phyloP scores from a whole-genome alignment of 129 eudicot genomes.

The Centaurea solstitialis region DNA sequence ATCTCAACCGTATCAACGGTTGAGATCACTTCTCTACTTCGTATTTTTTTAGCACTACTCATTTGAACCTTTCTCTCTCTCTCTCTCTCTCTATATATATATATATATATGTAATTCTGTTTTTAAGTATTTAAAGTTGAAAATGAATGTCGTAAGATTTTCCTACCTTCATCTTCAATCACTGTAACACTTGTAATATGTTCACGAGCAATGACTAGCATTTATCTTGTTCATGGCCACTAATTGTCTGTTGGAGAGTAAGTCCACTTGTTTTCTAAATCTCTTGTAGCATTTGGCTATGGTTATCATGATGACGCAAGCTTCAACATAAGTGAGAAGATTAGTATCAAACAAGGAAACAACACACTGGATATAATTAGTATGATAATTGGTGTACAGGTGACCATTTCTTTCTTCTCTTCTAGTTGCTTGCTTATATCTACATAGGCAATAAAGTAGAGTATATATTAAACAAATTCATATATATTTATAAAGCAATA shows the following conservation, averaged over 20 bases:
- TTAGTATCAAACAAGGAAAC: slow-evolving; percentile 56
- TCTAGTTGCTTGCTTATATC: neutral
- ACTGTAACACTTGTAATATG: neutral
- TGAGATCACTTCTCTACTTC: too few relatives aligned
- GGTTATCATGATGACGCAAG: slow-evolving; percentile 80
- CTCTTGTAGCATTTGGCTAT: slow-evolving; percentile 62
- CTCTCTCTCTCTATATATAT: too few relatives aligned
- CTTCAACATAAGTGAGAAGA: slow-evolving; percentile 53
- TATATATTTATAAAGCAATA: neutral
- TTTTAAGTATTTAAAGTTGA: neutral
- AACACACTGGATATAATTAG: slow-evolving; percentile 74
- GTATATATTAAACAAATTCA: neutral
- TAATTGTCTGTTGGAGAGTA: neutral
- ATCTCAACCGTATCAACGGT: too few relatives aligned
- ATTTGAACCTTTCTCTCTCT: too few relatives aligned
- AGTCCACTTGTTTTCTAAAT: neutral
- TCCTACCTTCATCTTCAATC: neutral
- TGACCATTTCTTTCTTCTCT: slow-evolving; percentile 18
- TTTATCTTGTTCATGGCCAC: neutral
- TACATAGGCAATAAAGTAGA: neutral
- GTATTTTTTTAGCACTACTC: too few relatives aligned
- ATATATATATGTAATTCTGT: neutral
- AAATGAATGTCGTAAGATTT: neutral
- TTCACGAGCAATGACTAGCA: neutral
- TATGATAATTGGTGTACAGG: slow-evolving; percentile 84